These are phyloP conservation scores for Ilex aquifolium DNA, from an alignment of 257 asterid genomes.

Conservation along the genomic window DNA sequence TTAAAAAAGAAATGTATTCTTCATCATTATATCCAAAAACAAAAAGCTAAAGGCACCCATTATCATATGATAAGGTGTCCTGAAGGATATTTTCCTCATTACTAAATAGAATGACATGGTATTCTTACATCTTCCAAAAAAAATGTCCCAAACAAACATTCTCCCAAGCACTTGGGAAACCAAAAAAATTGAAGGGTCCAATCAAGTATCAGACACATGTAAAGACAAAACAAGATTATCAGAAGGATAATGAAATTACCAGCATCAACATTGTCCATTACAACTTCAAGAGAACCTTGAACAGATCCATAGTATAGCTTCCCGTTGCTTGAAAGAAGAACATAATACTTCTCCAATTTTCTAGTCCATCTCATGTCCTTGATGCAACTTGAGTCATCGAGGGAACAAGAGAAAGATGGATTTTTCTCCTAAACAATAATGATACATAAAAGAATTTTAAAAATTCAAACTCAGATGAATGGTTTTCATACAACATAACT, in stretches of 20 bases:
- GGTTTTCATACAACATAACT: no score
- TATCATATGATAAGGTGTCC: no score
- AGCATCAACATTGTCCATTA: conserved; percentile 69
- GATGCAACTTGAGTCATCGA: conserved; percentile 51
- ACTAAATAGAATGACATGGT: no score
- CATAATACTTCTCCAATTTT: conserved; percentile 47
- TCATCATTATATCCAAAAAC: no score
- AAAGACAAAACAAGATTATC: conserved; percentile 7
- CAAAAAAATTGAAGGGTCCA: neutral
- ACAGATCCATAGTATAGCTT: conserved; percentile 68
- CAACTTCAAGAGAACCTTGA: conserved; percentile 40
- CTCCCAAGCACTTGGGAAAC: no score
- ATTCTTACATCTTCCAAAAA: no score
- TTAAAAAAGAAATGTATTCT: no score
- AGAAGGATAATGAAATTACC: conserved; percentile 37
- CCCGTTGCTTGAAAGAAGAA: conserved; percentile 57
- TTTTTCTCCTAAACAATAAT: conserved; percentile 48
- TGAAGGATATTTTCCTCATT: no score
- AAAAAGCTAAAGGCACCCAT: no score
- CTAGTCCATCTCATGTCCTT: conserved; percentile 68
- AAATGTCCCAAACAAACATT: no score
- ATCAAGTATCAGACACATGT: conserved; percentile 4
- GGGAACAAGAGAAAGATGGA: conserved; percentile 69
- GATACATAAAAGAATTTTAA: conserved; percentile 2
- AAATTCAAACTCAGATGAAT: no score